A percentile compares a stretch with the other conserved stretches of the same genome.
These are phyloP conservation scores for Trametes sp. DNA, from an alignment of 1,284 basidiomycete species.

Conservation along the genomic window DNA sequence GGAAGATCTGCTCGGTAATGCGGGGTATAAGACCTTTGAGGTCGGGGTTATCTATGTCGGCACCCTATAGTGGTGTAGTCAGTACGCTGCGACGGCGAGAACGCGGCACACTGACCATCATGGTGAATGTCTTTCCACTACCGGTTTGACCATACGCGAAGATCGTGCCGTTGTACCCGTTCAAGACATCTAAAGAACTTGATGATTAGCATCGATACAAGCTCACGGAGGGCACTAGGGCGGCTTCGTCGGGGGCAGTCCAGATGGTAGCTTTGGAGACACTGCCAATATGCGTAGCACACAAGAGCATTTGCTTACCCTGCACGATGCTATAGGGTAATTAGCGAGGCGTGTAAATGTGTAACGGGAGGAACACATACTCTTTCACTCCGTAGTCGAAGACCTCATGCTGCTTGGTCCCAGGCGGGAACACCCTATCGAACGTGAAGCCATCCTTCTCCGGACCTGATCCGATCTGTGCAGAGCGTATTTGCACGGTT, in stretches of 20 bases:
- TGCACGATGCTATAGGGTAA: conserved; percentile 70
- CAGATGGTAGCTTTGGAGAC: not conserved
- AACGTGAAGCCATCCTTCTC: conserved; percentile 97
- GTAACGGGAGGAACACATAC: conserved; percentile 55
- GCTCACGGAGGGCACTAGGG: not conserved
- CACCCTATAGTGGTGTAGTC: conserved; percentile 66
- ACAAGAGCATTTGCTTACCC: conserved; percentile 55
- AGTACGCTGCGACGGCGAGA: conserved; percentile 2
- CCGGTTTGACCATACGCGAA: conserved; percentile 99
- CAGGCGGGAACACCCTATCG: conserved; percentile 96
- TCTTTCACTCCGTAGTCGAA: conserved; percentile 99
- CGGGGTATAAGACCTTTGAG: conserved; percentile 97
- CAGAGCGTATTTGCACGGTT: conserved; percentile 83
- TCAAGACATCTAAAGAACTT: conserved; percentile 85
- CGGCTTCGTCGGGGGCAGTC: not conserved
- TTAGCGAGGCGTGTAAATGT: conserved; percentile 14
- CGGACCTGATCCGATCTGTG: conserved; percentile 71
- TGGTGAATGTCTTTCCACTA: conserved; percentile 96
- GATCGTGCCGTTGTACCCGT: conserved; percentile 98
- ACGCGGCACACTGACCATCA: conserved; percentile 76
- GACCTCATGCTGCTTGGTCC: conserved; percentile 91
- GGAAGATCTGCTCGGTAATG: conserved; percentile 99
- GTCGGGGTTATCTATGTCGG: conserved; percentile 93
- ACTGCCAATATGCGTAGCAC: not conserved
- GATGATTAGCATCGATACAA: not conserved